A percentile compares a stretch with the other conserved stretches of the same genome.
Conservation (phyloP, 768 basidiomycete genomes). For the Tricholoma sp. region DNA sequence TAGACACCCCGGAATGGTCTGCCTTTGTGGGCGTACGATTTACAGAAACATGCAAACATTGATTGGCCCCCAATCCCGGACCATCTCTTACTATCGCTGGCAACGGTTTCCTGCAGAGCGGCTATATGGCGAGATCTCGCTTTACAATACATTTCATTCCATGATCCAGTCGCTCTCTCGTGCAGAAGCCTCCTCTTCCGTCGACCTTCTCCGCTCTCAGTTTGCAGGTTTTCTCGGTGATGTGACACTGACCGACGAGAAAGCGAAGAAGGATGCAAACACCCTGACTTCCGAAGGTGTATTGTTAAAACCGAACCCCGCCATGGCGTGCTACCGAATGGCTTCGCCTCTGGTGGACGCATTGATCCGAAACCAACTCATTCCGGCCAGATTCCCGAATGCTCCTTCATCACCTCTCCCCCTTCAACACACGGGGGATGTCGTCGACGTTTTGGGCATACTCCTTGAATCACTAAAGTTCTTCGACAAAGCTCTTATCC, state of each 20-base stretch:
- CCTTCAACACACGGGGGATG: neutral
- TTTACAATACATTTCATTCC: too few relatives aligned
- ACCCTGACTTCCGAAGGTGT: neutral
- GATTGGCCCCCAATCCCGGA: neutral
- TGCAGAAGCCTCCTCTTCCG: neutral
- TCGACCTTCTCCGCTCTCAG: neutral
- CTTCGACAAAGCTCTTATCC: too few relatives aligned
- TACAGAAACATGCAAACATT: neutral
- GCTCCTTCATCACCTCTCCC: neutral
- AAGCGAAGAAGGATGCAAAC: neutral
- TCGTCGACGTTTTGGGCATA: neutral
- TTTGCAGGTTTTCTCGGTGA: neutral
- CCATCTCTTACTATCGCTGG: neutral
- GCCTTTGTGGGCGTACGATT: neutral
- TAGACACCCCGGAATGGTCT: neutral
- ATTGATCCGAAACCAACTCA: neutral
- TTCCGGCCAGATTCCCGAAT: neutral
- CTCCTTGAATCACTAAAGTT: neutral
- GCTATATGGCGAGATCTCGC: neutral
- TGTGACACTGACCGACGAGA: neutral
- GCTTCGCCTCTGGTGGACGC: neutral
- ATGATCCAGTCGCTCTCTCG: neutral
- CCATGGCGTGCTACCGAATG: neutral
- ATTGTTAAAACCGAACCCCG: neutral
- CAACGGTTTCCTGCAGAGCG: neutral